Base-by-base conservation (phyloP, 1,284 basidiomycete species). In the Marasmius fiardii region DNA sequence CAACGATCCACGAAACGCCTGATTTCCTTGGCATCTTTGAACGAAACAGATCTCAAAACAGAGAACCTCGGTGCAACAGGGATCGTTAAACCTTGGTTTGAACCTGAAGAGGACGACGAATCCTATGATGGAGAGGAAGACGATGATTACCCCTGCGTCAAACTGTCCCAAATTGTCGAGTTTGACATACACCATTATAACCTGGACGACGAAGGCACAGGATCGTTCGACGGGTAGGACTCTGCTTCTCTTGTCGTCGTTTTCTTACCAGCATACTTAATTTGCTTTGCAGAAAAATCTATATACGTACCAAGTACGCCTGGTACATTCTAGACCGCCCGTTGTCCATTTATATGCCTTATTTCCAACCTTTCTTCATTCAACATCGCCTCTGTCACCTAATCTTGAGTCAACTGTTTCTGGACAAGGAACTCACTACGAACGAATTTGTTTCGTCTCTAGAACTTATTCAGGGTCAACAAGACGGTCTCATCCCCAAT, bases 301-400 rank as follows among this genome's bases (percentile, higher is more conserved):
- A 75, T 56, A 63, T 77, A 20, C 72, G 71, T 21, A 72, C 67
- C 20, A 55, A 65, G 54, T 65, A 53, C 64, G 83, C 85, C 0
- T 88, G 85, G 85, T 88, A 88, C 60, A 83, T 87, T 55, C 70
- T 88, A 2, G 72, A 74, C 11, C 56, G 58, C 2, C 84, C 85
- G 0, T 74, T 78, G 0, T 45, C 53, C 1, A 24, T 55, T 1
- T 88, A 88, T 60, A 56, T 53, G 2, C 64, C 69, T 0, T 74
- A 74, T 54, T 85, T 75, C 60, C 52, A 55, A 1, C 53, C 65
- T 0, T 80, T 83, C 52, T 82, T 78, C 74, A 65, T 74, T 12
- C 69, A 71, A 43, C 81, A 84, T 58, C 71, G 72, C 0, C 49
- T 82, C 12, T 67, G 80, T 1, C 78, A 85, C 60, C 63, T 78